These are phyloP conservation scores for Penicillium simplicissimum DNA, from an alignment of 495 filamentous ascomycete species.

Conservation along the genomic window DNA sequence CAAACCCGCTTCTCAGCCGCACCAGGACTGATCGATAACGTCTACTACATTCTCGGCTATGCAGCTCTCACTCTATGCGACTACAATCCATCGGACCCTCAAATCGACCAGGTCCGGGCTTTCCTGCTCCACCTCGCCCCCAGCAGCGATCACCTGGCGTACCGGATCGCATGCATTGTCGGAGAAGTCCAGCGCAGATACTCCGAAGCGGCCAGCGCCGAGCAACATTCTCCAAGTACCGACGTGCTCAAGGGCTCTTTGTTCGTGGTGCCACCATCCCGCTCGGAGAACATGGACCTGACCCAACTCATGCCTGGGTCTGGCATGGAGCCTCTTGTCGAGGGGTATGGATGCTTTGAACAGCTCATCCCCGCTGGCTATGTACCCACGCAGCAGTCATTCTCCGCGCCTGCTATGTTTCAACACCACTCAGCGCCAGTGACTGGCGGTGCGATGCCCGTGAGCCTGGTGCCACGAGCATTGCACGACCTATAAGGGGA, in stretches of 20 bases:
- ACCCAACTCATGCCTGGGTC: slow-evolving; percentile 20
- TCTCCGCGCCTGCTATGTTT: slow-evolving; percentile 19
- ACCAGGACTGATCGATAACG: slow-evolving; percentile 38
- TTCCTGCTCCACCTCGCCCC: slow-evolving; percentile 42
- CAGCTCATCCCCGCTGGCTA: slow-evolving; percentile 27
- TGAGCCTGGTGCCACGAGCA: slow-evolving; percentile 29
- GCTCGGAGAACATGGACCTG: slow-evolving; percentile 24
- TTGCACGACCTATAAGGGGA: slow-evolving; percentile 28
- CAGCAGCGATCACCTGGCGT: slow-evolving; percentile 40
- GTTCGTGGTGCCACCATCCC: slow-evolving; percentile 15
- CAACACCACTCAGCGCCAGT: slow-evolving; percentile 22
- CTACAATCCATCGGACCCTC: slow-evolving; percentile 38
- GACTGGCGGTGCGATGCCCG: slow-evolving; percentile 30
- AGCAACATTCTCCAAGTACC: slow-evolving; percentile 11
- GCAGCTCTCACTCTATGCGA: slow-evolving; percentile 46
- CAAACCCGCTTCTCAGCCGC: slow-evolving; percentile 36
- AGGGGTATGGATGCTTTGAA: slow-evolving; percentile 28
- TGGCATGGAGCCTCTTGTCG: slow-evolving; percentile 26
- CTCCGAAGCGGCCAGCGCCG: slow-evolving; percentile 18
- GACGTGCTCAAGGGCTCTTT: slow-evolving; percentile 16
- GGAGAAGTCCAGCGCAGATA: slow-evolving; percentile 34
- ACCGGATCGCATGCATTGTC: slow-evolving; percentile 35
- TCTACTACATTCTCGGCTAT: slow-evolving; percentile 42
- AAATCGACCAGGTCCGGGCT: slow-evolving; percentile 40
- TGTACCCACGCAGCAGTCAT: slow-evolving; percentile 14